Base-by-base conservation (phyloP, 306 rosid genomes). In the Quercus agrifolia region DNA sequence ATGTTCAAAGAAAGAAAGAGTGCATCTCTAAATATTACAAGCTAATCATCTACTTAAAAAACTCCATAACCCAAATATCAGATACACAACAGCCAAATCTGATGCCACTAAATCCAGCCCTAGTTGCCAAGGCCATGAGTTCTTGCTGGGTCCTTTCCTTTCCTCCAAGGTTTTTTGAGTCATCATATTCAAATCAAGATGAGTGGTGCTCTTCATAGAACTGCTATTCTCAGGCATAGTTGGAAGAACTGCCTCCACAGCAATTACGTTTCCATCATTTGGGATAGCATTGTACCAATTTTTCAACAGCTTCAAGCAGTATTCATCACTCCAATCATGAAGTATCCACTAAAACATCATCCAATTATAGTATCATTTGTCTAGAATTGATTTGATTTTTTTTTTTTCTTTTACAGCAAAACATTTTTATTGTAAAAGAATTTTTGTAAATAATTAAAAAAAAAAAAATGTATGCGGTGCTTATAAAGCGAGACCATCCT, bases 121-220 rank as follows among this genome's bases (percentile, higher is more conserved):
- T 35, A 33, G 49, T 59, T 0, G 74, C 80, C 38, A 83, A 59
- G 35, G 71, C 73, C 38, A 41, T 38, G 57, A 83, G 78, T 31
- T 73, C 72, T 56, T 83, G 66, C 59, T 27, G 6, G 63, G 49
- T 77, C 31, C 82, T 13, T 27, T 69, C 86, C 41, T 70, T 74
- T 12, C 86, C 83, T 25, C 83, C 86, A n/a, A 54, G 80, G 71
- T 38, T 63, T 23, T 23, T 21, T 73, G 82, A 28, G 75, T 73
- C 82, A 77, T 77, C 81, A 82, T 71, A 15, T 52, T 0, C 56
- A 74, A 66, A 56, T 78, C 81, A 0, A 56, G 0, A 5, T 54
- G 51, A 27, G 71, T 73, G 1, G 66, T 63, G 74, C 6, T 21
- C 51, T 69, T 78, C 25, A 5, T 33, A 23, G 54, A 52, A 70